phyloP scores from a whole-genome alignment of 2,329 filamentous ascomycete genomes.

The Aspergillus flavus region DNA sequence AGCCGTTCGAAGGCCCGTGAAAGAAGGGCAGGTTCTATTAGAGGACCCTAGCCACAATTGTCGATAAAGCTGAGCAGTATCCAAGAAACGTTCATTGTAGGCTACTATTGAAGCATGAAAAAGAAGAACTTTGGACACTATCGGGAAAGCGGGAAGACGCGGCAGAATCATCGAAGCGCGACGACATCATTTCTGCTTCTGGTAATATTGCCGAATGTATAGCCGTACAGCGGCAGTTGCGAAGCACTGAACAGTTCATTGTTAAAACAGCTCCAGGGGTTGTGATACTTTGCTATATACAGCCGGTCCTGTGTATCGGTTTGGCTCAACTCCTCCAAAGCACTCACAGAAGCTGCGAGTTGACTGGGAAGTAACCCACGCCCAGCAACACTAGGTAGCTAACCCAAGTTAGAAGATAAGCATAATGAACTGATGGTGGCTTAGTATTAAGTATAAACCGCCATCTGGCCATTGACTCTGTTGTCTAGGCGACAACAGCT shows the following conservation, averaged over 20 bases:
- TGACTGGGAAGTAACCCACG: background rate
- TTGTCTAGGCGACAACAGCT: background rate
- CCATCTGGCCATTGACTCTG: background rate
- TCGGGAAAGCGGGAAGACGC: constrained; percentile 29
- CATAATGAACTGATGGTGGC: background rate
- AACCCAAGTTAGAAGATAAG: background rate
- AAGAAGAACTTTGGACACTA: constrained; percentile 18
- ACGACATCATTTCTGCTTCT: constrained; percentile 27
- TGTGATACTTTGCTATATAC: background rate
- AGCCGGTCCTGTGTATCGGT: background rate
- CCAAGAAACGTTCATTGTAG: background rate
- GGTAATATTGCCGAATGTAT: constrained; percentile 20
- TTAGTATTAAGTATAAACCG: background rate
- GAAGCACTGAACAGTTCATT: background rate
- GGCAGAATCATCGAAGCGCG: constrained; percentile 34
- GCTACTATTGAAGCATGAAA: constrained; percentile 10
- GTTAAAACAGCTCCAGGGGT: background rate
- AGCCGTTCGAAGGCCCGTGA: constrained; percentile 4
- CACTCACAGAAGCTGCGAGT: background rate
- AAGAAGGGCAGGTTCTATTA: background rate
- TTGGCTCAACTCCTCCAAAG: background rate
- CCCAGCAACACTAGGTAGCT: background rate
- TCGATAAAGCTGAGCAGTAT: background rate
- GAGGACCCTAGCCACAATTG: background rate
- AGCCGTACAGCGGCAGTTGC: background rate